phyloP scores from a whole-genome alignment of 148 eudicot species.

The Amaranthus cruentus region DNA sequence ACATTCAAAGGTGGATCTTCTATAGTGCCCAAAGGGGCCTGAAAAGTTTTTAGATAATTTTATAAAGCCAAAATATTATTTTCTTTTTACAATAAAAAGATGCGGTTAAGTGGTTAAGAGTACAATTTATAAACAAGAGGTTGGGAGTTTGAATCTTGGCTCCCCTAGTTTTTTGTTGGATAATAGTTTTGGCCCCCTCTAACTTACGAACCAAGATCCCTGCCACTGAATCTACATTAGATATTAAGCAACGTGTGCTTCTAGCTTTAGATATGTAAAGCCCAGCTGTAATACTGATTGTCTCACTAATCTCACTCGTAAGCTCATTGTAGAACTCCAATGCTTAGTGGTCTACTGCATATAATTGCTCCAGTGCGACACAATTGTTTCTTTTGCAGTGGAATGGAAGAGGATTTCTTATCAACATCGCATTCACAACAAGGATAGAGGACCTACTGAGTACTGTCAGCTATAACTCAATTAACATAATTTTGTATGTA shows the following conservation, averaged over 20 bases:
- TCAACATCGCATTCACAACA: too few relatives aligned
- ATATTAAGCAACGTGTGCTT: constrained; percentile 37
- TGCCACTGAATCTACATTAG: constrained; percentile 23
- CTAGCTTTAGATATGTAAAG: constrained; percentile 14
- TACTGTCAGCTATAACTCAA: background rate
- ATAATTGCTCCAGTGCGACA: background rate
- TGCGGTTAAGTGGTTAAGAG: too few relatives aligned
- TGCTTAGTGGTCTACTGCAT: background rate
- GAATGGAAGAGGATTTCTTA: constrained; percentile 13
- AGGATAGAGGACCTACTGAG: background rate
- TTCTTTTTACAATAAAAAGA: too few relatives aligned
- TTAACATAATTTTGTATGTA: background rate
- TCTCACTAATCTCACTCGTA: constrained; percentile 21
- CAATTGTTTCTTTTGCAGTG: constrained; percentile 9
- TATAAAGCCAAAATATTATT: too few relatives aligned
- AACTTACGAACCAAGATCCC: too few relatives aligned
- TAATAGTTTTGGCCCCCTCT: too few relatives aligned
- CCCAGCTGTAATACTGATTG: constrained; percentile 30
- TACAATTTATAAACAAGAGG: too few relatives aligned
- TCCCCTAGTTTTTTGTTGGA: too few relatives aligned
- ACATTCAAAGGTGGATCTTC: too few relatives aligned
- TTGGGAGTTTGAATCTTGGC: too few relatives aligned
- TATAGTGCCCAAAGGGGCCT: too few relatives aligned
- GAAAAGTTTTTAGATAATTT: too few relatives aligned
- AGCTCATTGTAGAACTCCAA: background rate